A percentile compares a stretch with the other conserved stretches of the same genome.
Conservation (phyloP, 352 stramenopile species). For the Phytophthora sp. region DNA sequence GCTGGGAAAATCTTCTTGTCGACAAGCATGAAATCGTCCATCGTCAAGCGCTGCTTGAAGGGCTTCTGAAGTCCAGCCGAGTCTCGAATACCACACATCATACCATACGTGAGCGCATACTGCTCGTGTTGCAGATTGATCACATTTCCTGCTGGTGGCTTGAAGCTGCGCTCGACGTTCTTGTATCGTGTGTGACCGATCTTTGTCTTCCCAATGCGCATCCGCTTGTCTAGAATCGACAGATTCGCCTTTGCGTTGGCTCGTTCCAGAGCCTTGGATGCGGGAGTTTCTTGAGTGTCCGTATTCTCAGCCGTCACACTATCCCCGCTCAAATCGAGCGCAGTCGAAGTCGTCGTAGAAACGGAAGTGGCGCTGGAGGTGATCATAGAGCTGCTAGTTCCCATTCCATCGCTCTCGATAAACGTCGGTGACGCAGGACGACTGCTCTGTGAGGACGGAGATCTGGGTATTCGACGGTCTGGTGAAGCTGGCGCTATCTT, state of each 20-base stretch:
- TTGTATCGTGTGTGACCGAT: slow-evolving; percentile 59
- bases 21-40: slow-evolving; percentile 92
- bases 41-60: slow-evolving; percentile 83
- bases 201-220: slow-evolving; percentile 63
- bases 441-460: slow-evolving; percentile 22
- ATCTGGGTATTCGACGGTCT: slow-evolving; percentile 7
- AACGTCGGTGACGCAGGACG: slow-evolving; percentile 22
- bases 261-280: slow-evolving; percentile 47
- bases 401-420: slow-evolving; percentile 27
- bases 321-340: slow-evolving; percentile 10
- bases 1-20: slow-evolving; percentile 81
- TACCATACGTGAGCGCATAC: slow-evolving; percentile 98
- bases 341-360: neutral
- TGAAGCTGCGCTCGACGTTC: slow-evolving; percentile 59
- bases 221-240: slow-evolving; percentile 60
- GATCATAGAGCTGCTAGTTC: slow-evolving; percentile 31
- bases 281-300: slow-evolving; percentile 22
- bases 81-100: slow-evolving; percentile 98
- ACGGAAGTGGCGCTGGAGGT: slow-evolving; percentile 17
- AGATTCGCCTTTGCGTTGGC: slow-evolving; percentile 54
- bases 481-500: slow-evolving; percentile 9
- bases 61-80: slow-evolving; percentile 89
- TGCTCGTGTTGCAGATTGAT: slow-evolving; percentile 93
- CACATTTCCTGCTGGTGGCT: slow-evolving; percentile 72
- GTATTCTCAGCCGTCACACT: slow-evolving; percentile 2